phyloP scores from a whole-genome alignment of 371 early-diverging fungal genomes.

The Dinochytrium kinnereticum region DNA sequence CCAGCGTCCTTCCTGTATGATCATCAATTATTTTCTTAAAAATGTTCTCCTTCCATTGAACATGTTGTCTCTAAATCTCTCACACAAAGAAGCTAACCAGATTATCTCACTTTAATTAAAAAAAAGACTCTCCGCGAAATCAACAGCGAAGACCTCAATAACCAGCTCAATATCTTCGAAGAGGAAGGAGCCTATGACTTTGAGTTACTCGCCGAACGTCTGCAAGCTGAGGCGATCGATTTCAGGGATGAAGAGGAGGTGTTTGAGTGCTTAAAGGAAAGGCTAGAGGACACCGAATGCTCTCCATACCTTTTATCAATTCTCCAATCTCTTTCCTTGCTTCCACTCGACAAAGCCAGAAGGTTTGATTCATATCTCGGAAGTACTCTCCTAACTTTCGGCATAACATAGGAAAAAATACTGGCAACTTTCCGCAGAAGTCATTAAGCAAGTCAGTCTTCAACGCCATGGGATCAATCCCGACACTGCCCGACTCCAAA shows the following conservation, averaged over 20 bases:
- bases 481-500: slow-evolving; percentile 19
- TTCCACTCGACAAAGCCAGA: slow-evolving; percentile 29
- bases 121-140: slow-evolving; percentile 16
- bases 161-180: slow-evolving; percentile 39
- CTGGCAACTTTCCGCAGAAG: slow-evolving; percentile 14
- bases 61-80: too few relatives aligned
- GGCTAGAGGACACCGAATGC: slow-evolving; percentile 23
- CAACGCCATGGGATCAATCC: slow-evolving; percentile 25
- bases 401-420: slow-evolving; percentile 23
- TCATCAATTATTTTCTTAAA: not conserved
- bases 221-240: not conserved
- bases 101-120: not conserved
- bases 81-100: too few relatives aligned
- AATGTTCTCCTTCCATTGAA: too few relatives aligned
- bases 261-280: slow-evolving; percentile 19
- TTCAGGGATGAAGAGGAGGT: slow-evolving; percentile 24
- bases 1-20: slow-evolving; percentile 22
- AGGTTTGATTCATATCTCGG: too few relatives aligned
- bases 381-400: too few relatives aligned
- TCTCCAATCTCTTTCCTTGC: slow-evolving; percentile 23
- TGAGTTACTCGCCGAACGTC: slow-evolving; percentile 19
- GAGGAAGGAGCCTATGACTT: slow-evolving; percentile 35
- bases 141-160: slow-evolving; percentile 29
- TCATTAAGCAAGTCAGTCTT: not conserved
- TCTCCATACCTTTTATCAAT: slow-evolving; percentile 23